phyloP scores from a whole-genome alignment of 129 eudicot species.

The Helianthus annuus region HanXRQr2.0-SUNRISE NC_035441.2:183114923-183115422 shows the following conservation, averaged over 20 bases:
- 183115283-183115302: constrained; percentile 60
- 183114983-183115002: constrained; percentile 37
- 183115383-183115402: neutral
- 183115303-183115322: neutral
- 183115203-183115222: constrained; percentile 98
- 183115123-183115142: neutral
- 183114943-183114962: constrained; percentile 38
- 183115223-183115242: constrained; percentile 99
- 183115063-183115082: constrained; percentile 85
- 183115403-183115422: no score
- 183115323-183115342: neutral
- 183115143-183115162: neutral
- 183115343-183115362: neutral
- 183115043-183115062: constrained; percentile 85
- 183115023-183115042: constrained; percentile 95
- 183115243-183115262: constrained; percentile 97
- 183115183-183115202: constrained; percentile 94
- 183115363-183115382: neutral
- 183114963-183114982: constrained; percentile 44
- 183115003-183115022: constrained; percentile 82
- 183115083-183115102: neutral
- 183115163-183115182: constrained; percentile 76
- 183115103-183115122: constrained; percentile 2
- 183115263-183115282: constrained; percentile 99
- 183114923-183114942: constrained; percentile 10